Conservation (phyloP, 306 rosid genomes). For the Dryas drummondii region DNA sequence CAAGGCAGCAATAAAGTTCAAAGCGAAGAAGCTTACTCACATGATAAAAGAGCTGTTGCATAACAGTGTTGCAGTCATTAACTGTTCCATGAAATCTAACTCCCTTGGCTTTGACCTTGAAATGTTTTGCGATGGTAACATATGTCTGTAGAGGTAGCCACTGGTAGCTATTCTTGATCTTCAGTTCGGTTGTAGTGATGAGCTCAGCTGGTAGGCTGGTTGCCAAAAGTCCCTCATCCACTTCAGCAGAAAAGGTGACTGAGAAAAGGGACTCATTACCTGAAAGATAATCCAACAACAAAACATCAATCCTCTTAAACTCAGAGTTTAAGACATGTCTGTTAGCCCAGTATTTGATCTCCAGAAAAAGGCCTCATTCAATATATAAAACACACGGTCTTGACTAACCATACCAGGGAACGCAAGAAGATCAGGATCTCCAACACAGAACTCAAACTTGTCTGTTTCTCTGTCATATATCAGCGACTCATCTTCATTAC, state of each 20-base stretch:
- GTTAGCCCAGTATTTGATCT: not conserved
- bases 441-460: constrained; percentile 63
- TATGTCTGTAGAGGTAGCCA: constrained; percentile 89
- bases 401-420: constrained; percentile 57
- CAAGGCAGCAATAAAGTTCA: not conserved
- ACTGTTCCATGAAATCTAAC: constrained; percentile 70
- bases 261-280: constrained; percentile 49
- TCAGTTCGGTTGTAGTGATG: constrained; percentile 66
- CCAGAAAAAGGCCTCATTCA: not conserved
- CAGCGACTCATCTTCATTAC: constrained; percentile 49
- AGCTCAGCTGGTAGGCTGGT: constrained; percentile 71
- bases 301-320: not conserved
- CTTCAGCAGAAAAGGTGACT: constrained; percentile 72
- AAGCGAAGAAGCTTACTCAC: constrained; percentile 35
- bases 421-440: constrained; percentile 71
- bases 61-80: constrained; percentile 57
- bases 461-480: constrained; percentile 64
- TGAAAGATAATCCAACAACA: constrained; percentile 34
- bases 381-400: not conserved
- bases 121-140: constrained; percentile 78
- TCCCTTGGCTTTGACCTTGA: constrained; percentile 71
- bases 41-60: constrained; percentile 60
- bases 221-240: constrained; percentile 56
- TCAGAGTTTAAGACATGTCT: not conserved
- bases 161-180: constrained; percentile 41